A percentile compares a stretch with the other conserved stretches of the same genome.
phyloP scores from a whole-genome alignment of 1,139 yeast species.

The Hanseniaspora sp. region DNA sequence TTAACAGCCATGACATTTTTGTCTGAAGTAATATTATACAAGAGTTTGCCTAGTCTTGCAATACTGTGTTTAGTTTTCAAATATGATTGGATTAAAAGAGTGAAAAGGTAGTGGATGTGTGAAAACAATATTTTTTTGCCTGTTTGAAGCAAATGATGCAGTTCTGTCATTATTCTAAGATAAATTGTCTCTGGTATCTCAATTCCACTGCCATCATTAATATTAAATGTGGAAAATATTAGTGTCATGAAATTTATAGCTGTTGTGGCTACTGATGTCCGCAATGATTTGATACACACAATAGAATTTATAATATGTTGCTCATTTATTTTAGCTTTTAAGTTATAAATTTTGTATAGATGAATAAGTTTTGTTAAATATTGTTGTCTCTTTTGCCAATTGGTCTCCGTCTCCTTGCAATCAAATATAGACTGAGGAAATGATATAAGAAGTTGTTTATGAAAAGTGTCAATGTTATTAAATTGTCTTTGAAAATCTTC shows the following conservation, averaged over 20 bases:
- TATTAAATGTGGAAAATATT: conserved; percentile 30
- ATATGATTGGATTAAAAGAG: not conserved
- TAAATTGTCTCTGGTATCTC: not conserved
- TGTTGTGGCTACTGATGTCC: conserved; percentile 71
- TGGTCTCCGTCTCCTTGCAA: conserved; percentile 69
- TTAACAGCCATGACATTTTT: conserved; percentile 41
- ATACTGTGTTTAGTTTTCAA: not conserved
- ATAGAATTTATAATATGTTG: conserved; percentile 46
- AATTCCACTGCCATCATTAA: not conserved
- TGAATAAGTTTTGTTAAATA: conserved; percentile 41
- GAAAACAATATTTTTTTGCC: conserved; percentile 72
- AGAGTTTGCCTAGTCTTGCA: conserved; percentile 41
- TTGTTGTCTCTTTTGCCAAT: conserved; percentile 71
- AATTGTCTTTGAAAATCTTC: not conserved
- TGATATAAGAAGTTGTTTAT: not conserved
- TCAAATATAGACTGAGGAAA: conserved; percentile 4
- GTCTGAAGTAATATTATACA: conserved; percentile 49
- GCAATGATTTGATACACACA: conserved; percentile 52
- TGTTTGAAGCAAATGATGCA: conserved; percentile 56
- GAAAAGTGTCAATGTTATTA: conserved; percentile 1
- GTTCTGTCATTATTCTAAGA: conserved; percentile 38
- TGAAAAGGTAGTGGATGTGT: conserved; percentile 37
- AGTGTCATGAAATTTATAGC: conserved; percentile 67
- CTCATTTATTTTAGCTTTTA: conserved; percentile 31
- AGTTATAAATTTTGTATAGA: conserved; percentile 44